Percentiles rank a stretch among this genome's conserved stretches.
Evolutionary conservation across 108 stramenopile species (phyloP).

Genomic region (Stephanodiscus minutulus): DNA sequence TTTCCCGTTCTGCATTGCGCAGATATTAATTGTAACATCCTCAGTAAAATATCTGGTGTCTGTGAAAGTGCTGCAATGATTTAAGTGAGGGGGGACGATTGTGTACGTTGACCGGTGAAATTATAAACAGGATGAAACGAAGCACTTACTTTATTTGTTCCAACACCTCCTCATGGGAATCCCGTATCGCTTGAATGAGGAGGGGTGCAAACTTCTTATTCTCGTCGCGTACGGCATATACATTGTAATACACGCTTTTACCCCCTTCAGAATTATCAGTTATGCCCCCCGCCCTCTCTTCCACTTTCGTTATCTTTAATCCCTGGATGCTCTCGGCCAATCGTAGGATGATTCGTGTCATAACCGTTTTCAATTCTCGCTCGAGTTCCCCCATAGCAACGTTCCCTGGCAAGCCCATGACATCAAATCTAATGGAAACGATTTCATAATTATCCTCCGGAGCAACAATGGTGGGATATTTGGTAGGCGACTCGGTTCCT

Average conservation of each 20-base stretch:
- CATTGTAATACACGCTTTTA: constrained; percentile 25
- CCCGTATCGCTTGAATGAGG: constrained; percentile 30
- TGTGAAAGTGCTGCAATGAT: neutral
- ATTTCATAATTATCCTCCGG: neutral
- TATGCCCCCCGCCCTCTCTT: neutral
- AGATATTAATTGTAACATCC: too few relatives aligned
- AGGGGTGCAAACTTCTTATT: constrained; percentile 24
- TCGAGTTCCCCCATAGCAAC: neutral
- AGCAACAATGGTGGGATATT: constrained; percentile 14
- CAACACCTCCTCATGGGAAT: constrained; percentile 22
- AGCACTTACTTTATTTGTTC: constrained; percentile 12
- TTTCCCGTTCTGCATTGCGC: too few relatives aligned
- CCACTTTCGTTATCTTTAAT: constrained; percentile 13
- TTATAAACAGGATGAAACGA: neutral
- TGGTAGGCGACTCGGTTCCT: constrained; percentile 7
- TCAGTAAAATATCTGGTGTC: too few relatives aligned
- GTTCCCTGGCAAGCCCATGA: neutral
- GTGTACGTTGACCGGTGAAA: too few relatives aligned
- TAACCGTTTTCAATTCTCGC: neutral
- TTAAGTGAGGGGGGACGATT: too few relatives aligned
- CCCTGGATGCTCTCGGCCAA: constrained; percentile 6
- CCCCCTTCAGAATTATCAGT: constrained; percentile 1
- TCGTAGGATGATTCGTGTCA: neutral
- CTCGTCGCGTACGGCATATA: constrained; percentile 18
- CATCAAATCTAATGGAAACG: constrained; percentile 2